phyloP scores from a whole-genome alignment of 2,329 filamentous ascomycete genomes.

The Diaporthe nobilis region DNA sequence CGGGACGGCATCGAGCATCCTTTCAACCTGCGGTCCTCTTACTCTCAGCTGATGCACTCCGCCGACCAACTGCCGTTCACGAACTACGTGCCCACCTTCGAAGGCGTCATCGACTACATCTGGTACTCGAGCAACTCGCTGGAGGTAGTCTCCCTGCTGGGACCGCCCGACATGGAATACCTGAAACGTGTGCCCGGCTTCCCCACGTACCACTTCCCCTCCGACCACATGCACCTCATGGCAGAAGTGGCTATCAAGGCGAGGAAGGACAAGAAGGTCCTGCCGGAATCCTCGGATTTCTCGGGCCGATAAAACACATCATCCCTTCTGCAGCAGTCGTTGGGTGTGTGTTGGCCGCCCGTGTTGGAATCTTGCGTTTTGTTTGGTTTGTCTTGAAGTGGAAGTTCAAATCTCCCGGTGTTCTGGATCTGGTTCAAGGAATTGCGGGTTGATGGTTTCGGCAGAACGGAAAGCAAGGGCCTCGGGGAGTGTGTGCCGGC shows the following conservation, averaged over 20 bases:
- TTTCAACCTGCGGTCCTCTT: slow-evolving; percentile 93
- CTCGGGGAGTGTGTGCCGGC: not conserved
- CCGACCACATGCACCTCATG: slow-evolving; percentile 91
- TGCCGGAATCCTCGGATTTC: slow-evolving; percentile 72
- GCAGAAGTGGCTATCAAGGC: slow-evolving; percentile 91
- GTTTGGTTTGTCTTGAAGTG: slow-evolving; percentile 40
- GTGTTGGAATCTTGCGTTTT: slow-evolving; percentile 40
- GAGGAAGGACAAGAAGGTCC: slow-evolving; percentile 83
- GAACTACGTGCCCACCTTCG: slow-evolving; percentile 96
- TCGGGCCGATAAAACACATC: slow-evolving; percentile 44
- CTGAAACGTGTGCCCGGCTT: slow-evolving; percentile 90
- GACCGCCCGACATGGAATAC: slow-evolving; percentile 88
- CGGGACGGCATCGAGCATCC: slow-evolving; percentile 93
- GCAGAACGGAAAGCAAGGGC: slow-evolving; percentile 21
- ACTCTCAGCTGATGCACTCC: slow-evolving; percentile 84
- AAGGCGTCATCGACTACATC: slow-evolving; percentile 94
- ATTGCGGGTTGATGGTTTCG: slow-evolving; percentile 32
- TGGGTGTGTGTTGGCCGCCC: slow-evolving; percentile 19
- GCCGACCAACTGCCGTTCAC: slow-evolving; percentile 91
- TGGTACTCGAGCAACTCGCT: slow-evolving; percentile 96
- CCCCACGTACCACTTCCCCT: slow-evolving; percentile 94
- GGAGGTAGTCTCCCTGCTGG: slow-evolving; percentile 86
- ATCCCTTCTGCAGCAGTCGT: slow-evolving; percentile 31
- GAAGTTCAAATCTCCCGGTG: slow-evolving; percentile 38
- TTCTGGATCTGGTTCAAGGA: slow-evolving; percentile 43